These are phyloP conservation scores for Psilocybe tampanensis DNA, from an alignment of 768 basidiomycete genomes.

Conservation along the genomic window DNA sequence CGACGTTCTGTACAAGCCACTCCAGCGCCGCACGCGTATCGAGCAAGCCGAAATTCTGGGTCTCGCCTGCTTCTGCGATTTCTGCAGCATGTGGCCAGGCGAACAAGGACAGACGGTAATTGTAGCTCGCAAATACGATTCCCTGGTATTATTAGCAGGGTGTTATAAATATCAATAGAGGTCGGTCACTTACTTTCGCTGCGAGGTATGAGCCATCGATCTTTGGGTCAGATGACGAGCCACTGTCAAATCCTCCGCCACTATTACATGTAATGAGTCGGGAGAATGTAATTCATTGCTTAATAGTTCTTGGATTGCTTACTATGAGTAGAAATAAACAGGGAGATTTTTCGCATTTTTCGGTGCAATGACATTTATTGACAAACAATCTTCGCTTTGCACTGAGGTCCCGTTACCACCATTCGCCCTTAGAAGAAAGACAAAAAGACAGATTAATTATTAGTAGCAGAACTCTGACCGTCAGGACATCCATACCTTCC, in stretches of 20 bases:
- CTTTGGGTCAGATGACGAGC: conserved; percentile 36
- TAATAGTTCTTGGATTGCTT: neutral
- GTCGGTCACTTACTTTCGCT: conserved; percentile 26
- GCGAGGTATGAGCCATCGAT: conserved; percentile 35
- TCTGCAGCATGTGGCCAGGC: conserved; percentile 44
- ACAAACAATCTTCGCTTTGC: conserved; percentile 43
- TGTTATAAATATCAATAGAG: neutral
- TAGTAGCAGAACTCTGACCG: too few relatives aligned
- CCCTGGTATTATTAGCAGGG: conserved; percentile 20
- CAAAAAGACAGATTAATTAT: neutral
- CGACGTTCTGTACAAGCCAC: conserved; percentile 45
- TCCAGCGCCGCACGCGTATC: conserved; percentile 49
- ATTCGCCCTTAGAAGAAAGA: conserved; percentile 21
- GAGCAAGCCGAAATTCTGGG: conserved; percentile 50
- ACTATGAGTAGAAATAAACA: conserved; percentile 33
- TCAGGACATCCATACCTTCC: too few relatives aligned
- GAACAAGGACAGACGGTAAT: conserved; percentile 36
- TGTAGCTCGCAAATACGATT: conserved; percentile 35
- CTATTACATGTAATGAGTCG: conserved; percentile 11
- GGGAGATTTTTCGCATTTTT: conserved; percentile 31
- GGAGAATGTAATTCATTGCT: neutral
- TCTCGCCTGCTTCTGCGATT: conserved; percentile 32
- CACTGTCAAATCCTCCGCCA: conserved; percentile 39
- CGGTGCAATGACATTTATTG: conserved; percentile 45
- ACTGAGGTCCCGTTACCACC: conserved; percentile 35